These are phyloP conservation scores for Neurospora sp. DNA, from an alignment of 495 filamentous ascomycete species.

Conservation along the genomic window DNA sequence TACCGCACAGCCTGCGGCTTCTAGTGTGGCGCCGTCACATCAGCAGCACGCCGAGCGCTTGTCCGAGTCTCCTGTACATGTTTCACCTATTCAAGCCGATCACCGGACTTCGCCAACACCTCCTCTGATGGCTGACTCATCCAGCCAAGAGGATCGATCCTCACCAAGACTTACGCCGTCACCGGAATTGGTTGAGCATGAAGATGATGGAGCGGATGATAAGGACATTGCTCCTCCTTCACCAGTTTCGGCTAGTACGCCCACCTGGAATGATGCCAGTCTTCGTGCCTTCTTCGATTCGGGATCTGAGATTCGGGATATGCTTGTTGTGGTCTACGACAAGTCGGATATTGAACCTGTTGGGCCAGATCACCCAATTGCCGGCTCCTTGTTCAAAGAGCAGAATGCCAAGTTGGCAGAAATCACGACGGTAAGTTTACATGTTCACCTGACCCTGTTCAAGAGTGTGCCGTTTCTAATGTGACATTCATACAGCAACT, in stretches of 20 bases:
- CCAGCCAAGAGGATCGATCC: constrained; percentile 52
- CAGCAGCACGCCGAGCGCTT: constrained; percentile 37
- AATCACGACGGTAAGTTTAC: constrained; percentile 57
- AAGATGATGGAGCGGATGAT: constrained; percentile 27
- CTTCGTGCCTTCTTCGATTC: constrained; percentile 87
- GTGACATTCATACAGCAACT: constrained; percentile 42
- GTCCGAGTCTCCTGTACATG: constrained; percentile 70
- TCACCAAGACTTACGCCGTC: constrained; percentile 59
- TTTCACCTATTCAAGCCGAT: constrained; percentile 46
- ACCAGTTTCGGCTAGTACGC: constrained; percentile 29
- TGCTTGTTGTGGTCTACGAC: constrained; percentile 86
- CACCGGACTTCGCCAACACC: constrained; percentile 33
- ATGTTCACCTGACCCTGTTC: neutral
- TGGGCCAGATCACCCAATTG: constrained; percentile 73
- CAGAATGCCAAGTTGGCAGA: constrained; percentile 72
- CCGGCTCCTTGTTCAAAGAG: constrained; percentile 69
- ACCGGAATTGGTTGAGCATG: constrained; percentile 51
- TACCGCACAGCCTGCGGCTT: constrained; percentile 14
- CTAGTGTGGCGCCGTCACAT: constrained; percentile 7
- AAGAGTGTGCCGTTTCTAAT: constrained; percentile 10
- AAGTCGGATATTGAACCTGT: constrained; percentile 70
- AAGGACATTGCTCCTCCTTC: constrained; percentile 37
- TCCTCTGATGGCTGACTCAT: constrained; percentile 53
- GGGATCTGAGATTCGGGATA: constrained; percentile 79
- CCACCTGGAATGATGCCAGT: constrained; percentile 74